These are phyloP conservation scores for Curvularia sp. DNA, from an alignment of 2,329 filamentous ascomycete genomes.

Conservation along the genomic window DNA sequence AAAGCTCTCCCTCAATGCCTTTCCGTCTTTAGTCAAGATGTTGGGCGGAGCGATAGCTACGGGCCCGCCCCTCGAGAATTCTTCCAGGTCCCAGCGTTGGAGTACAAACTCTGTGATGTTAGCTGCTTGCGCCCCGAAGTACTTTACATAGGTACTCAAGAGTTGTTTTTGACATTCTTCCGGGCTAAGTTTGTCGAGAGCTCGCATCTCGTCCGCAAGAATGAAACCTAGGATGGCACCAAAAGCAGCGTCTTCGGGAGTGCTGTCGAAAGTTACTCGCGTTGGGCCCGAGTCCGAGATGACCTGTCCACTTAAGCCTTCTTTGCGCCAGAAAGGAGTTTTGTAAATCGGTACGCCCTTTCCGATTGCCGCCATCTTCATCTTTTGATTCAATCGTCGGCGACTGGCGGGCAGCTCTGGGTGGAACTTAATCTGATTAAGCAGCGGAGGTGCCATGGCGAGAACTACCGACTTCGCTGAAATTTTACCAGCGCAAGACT, in stretches of 20 bases:
- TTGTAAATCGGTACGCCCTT: constrained; percentile 60
- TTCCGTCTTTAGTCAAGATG: constrained; percentile 22
- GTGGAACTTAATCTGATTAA: constrained; percentile 56
- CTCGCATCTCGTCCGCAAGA: constrained; percentile 29
- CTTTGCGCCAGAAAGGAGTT: constrained; percentile 57
- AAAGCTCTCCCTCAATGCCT: constrained; percentile 23
- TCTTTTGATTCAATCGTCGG: constrained; percentile 45
- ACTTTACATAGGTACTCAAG: constrained; percentile 22
- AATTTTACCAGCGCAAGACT: constrained; percentile 34
- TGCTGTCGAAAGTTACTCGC: constrained; percentile 29
- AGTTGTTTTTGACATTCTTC: constrained; percentile 14
- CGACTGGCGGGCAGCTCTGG: constrained; percentile 57
- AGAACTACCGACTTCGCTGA: constrained; percentile 57
- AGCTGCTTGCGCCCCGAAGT: constrained; percentile 21
- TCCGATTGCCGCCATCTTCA: constrained; percentile 57
- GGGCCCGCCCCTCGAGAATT: constrained; percentile 27
- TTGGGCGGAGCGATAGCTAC: constrained; percentile 26
- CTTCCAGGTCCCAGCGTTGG: constrained; percentile 34
- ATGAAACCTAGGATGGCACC: constrained; percentile 36
- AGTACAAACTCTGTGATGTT: constrained; percentile 30
- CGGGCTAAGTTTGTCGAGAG: constrained; percentile 14
- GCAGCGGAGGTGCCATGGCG: constrained; percentile 57
- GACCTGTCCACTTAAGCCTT: constrained; percentile 53
- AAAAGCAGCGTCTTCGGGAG: constrained; percentile 23
- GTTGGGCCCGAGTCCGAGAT: constrained; percentile 23